Evolutionary conservation across 1,284 basidiomycete genomes (phyloP), one percentile per base, ranked within the genome.

Genomic region (Mycena citricolor): DNA sequence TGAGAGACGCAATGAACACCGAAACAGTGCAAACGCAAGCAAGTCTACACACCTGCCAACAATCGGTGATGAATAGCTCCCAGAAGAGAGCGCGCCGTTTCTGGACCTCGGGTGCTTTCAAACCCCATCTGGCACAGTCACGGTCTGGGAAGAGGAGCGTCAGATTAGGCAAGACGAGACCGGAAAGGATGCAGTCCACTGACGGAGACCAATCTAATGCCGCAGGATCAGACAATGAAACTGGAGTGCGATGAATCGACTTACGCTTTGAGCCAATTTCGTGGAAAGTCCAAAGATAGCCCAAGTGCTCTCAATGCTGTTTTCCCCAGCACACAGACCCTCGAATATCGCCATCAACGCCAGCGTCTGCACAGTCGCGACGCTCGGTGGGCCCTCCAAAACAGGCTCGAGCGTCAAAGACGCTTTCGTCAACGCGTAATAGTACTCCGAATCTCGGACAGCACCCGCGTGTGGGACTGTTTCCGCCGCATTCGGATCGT

Each of bases 41-140:
- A n/a, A n/a, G n/a, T n/a, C n/a, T n/a, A n/a, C n/a, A n/a, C n/a
- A 79, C 81, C 68, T 81, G 81, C 81, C 79, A 83, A 45, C 75
- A 76, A 58, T 84, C 81, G 0, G 80, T 81, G 49, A 82, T 77
- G 54, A 80, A 83, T 23, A 86, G 52, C 54, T 86, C 83, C 83
- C 83, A 86, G 55, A 85, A 86, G 17, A 86, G 59, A 2, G 76
- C 76, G n/a, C 83, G 70, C 5, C 83, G 73, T 57, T 83, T 81
- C 62, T 86, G 79, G 3, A 82, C 79, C 57, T 85, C 82, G 5
- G 69, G 64, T 6, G 71, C 69, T 4, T 71, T 54, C 25, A 82
- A 61, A 29, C 78, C 75, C 81, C 83, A 86, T 30, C 82, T 68
- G 6, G 81, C 80, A 55, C 78, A 80, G 58, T 86, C 83, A 4